A percentile compares a stretch with the other conserved stretches of the same genome.
Evolutionary conservation across 768 basidiomycete species (phyloP).

Genomic region (Chalciporus piperatus): DNA sequence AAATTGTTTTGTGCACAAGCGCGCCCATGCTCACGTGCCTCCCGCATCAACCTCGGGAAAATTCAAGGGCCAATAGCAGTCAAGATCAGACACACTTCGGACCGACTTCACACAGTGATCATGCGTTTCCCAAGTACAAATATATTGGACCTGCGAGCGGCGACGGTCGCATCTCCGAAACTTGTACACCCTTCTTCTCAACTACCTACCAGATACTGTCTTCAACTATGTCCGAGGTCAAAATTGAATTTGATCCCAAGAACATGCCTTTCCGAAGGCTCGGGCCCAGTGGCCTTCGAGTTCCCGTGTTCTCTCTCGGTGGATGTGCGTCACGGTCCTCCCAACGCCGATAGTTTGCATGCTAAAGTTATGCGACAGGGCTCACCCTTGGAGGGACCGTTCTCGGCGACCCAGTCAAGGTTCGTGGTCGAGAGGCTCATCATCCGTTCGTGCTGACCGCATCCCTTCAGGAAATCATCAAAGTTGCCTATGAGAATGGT

Average conservation of each 20-base stretch:
- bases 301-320: conserved; percentile 52
- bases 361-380: conserved; percentile 24
- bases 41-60: too few species aligned
- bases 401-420: conserved; percentile 51
- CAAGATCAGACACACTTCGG: too few species aligned
- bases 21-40: too few species aligned
- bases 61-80: too few species aligned
- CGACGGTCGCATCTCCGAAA: not conserved
- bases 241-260: conserved; percentile 37
- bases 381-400: conserved; percentile 48
- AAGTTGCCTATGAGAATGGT: conserved; percentile 49
- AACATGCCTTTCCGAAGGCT: conserved; percentile 41
- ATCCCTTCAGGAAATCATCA: conserved; percentile 45
- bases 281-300: conserved; percentile 45
- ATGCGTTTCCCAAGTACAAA: not conserved
- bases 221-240: conserved; percentile 21
- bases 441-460: not conserved
- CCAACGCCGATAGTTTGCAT: not conserved
- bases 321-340: conserved; percentile 42
- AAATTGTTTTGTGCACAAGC: too few species aligned
- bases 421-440: conserved; percentile 1
- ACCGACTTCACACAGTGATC: too few species aligned
- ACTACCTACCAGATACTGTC: not conserved
- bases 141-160: not conserved
- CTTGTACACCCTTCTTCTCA: not conserved